These are phyloP conservation scores for Bathelium albidoporum DNA, from an alignment of 495 filamentous ascomycete species.

Conservation along the genomic window DNA sequence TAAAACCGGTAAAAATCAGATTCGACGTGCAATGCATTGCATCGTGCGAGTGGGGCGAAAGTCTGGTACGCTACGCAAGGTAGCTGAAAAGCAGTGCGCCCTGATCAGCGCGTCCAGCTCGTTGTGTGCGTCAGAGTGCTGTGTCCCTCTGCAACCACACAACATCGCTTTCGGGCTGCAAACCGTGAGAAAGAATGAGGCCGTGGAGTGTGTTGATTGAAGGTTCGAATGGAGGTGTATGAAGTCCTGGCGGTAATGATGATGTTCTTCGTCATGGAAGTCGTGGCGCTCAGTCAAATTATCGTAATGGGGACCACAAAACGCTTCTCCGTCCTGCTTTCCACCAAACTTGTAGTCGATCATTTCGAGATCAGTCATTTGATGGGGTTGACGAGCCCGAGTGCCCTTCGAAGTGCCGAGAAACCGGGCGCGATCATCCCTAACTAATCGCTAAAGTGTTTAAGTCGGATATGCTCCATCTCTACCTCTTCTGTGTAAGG, in stretches of 20 bases:
- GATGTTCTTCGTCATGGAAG: not conserved
- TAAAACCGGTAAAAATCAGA: too few species aligned
- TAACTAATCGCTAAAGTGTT: constrained; percentile 19
- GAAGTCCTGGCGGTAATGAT: too few species aligned
- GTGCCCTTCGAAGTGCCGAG: not conserved
- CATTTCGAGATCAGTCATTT: too few species aligned
- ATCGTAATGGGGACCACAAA: not conserved
- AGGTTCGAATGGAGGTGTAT: not conserved
- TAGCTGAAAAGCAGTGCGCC: too few species aligned
- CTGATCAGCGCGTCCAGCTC: too few species aligned
- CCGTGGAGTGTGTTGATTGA: not conserved
- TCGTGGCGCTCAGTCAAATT: not conserved
- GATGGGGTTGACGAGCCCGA: not conserved
- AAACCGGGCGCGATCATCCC: not conserved
- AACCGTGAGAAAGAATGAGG: not conserved
- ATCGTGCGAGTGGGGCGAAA: too few species aligned
- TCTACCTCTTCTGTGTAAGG: constrained; percentile 37
- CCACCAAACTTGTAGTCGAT: too few species aligned
- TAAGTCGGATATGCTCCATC: constrained; percentile 39
- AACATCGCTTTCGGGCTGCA: not conserved
- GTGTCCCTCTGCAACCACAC: not conserved
- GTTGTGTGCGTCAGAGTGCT: too few species aligned
- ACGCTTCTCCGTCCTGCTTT: not conserved
- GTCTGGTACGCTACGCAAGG: too few species aligned
- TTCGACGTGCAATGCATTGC: too few species aligned